Base-by-base conservation (phyloP, 306 rosid species). In the Vicia sativa region DNA sequence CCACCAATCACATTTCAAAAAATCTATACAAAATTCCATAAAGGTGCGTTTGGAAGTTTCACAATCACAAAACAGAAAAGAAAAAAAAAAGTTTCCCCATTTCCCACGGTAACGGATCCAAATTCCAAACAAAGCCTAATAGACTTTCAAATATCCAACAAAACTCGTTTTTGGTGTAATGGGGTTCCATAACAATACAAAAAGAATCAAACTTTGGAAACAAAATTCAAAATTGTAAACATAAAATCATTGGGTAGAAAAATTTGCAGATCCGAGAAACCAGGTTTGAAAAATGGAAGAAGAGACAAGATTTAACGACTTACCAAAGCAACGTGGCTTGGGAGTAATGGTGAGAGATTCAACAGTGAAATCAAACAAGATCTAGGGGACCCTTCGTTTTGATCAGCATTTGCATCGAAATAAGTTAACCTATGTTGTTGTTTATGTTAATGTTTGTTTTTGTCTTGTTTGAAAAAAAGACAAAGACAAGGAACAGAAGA, bases 251-350 rank as follows among this genome's bases (percentile, higher is more conserved):
- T 45, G 67, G 72, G 72, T 16, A n/a, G 59, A 15, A 18, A 61
- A 34, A 35, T 1, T 60, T 62, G 72, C 78, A 76, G 81, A 80
- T 80, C 84, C 84, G 29, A 12, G 46, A 28, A 42, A 12, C 62
- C 11, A 34, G 77, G n/a, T 19, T 34, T 19, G 57, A 18, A 75
- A 12, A 52, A 79, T 12, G 50, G 26, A 59, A 52, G 0, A 13
- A 37, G 35, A 25, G 65, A 64, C 37, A 31, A 21, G 69, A 74
- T 76, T 67, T 39, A 25, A 14, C 0, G 38, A 66, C 81, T 67
- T 14, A 80, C 84, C 75, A 72, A 74, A 63, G 75, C 62, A 67
- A 52, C 64, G 68, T 60, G 50, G 78, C 37, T 10, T 18, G 25
- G 55, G 74, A 52, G 29, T 8, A 31, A 67, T 28, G 68, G 81